Percentiles rank a stretch among this genome's conserved stretches.
Evolutionary conservation across 345 rosid genomes (phyloP).

Genomic region (Orychophragmus violaceus): DNA sequence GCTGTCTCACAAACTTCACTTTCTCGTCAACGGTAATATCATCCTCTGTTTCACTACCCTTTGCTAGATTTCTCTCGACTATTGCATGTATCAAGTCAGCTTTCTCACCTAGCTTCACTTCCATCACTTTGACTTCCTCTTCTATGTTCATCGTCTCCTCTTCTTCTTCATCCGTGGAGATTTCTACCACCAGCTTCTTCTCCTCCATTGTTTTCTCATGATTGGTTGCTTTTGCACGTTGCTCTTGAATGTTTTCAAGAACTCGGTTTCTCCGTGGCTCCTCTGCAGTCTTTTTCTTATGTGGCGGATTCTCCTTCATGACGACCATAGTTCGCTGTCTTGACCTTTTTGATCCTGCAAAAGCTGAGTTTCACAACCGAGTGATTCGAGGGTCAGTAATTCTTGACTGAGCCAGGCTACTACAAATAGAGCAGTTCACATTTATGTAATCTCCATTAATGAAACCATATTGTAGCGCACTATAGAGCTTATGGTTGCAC

Average conservation of each 20-base stretch:
- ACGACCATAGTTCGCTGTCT: slow-evolving; percentile 8
- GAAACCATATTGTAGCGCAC: background rate
- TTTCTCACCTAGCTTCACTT: slow-evolving; percentile 34
- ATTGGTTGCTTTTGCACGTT: slow-evolving; percentile 7
- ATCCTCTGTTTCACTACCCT: slow-evolving; percentile 14
- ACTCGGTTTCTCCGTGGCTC: slow-evolving; percentile 9
- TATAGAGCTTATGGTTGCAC: background rate
- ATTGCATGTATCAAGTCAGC: slow-evolving; percentile 42
- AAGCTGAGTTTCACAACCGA: background rate
- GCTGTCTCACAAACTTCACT: slow-evolving; percentile 35
- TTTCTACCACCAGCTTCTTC: slow-evolving; percentile 15
- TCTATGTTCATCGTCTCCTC: slow-evolving; percentile 12
- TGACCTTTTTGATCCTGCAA: slow-evolving; percentile 41
- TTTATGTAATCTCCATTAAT: background rate
- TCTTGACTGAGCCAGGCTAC: too few species aligned
- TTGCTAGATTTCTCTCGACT: slow-evolving; percentile 26
- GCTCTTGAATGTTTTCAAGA: slow-evolving; percentile 20
- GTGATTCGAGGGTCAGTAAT: background rate
- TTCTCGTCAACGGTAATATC: slow-evolving; percentile 23
- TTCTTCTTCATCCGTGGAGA: slow-evolving; percentile 20
- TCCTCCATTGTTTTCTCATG: slow-evolving; percentile 19
- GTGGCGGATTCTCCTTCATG: background rate
- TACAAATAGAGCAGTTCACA: too few species aligned
- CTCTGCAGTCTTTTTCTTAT: slow-evolving; percentile 14
- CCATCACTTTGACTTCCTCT: slow-evolving; percentile 31